Evolutionary conservation across 345 rosid species (phyloP).

Genomic region (Gossypium turneri): DNA sequence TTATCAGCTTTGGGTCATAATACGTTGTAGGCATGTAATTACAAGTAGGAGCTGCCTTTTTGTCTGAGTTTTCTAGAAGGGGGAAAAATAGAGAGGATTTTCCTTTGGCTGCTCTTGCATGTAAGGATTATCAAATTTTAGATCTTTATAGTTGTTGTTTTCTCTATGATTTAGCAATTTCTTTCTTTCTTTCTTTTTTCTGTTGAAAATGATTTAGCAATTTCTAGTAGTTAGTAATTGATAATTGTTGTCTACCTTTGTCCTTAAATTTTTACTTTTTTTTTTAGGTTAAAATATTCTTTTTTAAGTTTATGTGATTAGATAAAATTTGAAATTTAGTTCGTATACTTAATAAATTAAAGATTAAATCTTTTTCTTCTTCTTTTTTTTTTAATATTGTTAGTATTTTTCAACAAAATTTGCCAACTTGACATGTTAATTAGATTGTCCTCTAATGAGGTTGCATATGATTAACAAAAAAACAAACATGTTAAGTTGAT

Average conservation of each 20-base stretch:
- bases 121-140: not conserved
- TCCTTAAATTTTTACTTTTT: not conserved
- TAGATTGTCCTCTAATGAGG: too few relatives aligned
- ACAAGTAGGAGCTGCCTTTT: slow-evolving; percentile 29
- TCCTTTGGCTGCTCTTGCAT: not conserved
- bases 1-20: slow-evolving; percentile 15
- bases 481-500: too few relatives aligned
- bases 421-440: too few relatives aligned
- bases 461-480: too few relatives aligned
- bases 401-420: too few relatives aligned
- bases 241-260: not conserved
- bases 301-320: too few relatives aligned
- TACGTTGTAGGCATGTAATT: not conserved
- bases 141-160: not conserved
- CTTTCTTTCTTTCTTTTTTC: too few relatives aligned
- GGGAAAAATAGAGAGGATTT: not conserved
- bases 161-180: not conserved
- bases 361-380: too few relatives aligned
- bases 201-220: too few relatives aligned
- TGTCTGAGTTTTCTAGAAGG: slow-evolving; percentile 12
- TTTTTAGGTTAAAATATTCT: not conserved
- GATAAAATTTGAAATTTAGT: too few relatives aligned
- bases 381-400: too few relatives aligned
- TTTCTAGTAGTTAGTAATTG: not conserved
- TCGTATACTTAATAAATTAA: too few relatives aligned